Base-by-base conservation (phyloP, 2,329 filamentous ascomycete species). In the Neurospora sp. region DNA sequence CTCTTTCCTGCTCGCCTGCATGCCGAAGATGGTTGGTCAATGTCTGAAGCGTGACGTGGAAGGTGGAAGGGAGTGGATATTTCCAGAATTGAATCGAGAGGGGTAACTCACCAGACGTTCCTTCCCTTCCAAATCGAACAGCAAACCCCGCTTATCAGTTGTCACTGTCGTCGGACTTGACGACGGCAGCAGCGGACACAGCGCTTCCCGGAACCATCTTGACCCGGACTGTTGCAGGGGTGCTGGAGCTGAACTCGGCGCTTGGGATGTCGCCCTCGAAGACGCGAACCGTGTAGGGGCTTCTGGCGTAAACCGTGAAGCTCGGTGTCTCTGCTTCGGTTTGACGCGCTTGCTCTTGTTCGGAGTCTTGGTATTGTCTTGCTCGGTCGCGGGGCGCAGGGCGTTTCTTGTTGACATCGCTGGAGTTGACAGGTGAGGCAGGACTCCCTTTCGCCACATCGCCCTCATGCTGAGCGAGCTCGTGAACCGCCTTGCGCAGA, bases 281-380 rank as follows among this genome's bases (percentile, higher is more conserved):
- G 19, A 23, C 11, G 11, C 43, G 43, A 23, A 52, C 43, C 11
- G 19, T 52, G 19, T 52, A 52, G 0, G 19, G 19, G 43, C 43
- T 6, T 52, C 2, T 52, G 10, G 11, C 43, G 19, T 52, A 6
- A 23, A 52, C 43, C 0, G 19, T 15, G 10, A 52, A 52, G 43
- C 3, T 12, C 2, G 43, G 3, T 0, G 19, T 5, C 1, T 10
- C 10, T 2, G 5, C 5, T 1, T 46, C 43, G 2, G n/a, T 12
- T 46, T 46, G 43, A 11, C 43, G 10, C 43, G 10, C 43, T 52
- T 52, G 10, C 0, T 23, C 1, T 23, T 23, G 10, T 52, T 23
- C 19, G 43, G 10, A 5, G 19, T 6, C 0, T 52, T 15, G 2
- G 3, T 6, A 5, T 3, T 5, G 19, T 52, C 19, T 6, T 23